Conservation (phyloP, 108 stramenopile genomes). For the Cyclostephanos tholiformis region DNA sequence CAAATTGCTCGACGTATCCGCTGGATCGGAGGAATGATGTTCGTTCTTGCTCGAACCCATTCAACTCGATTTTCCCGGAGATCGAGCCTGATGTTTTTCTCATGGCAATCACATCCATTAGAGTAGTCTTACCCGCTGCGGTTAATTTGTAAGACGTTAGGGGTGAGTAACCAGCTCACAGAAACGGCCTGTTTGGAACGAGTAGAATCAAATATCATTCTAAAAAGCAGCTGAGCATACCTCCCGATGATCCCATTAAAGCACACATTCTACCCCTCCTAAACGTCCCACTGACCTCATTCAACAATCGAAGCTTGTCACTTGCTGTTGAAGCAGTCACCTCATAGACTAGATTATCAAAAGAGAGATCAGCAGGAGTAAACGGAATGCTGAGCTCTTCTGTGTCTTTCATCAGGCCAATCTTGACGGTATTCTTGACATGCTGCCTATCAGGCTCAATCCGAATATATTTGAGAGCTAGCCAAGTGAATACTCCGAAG, state of each 20-base stretch:
- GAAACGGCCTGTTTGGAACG: constrained; percentile 9
- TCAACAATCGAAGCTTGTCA: constrained; percentile 59
- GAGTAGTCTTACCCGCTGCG: constrained; percentile 54
- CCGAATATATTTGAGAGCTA: constrained; percentile 38
- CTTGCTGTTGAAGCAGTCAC: constrained; percentile 66
- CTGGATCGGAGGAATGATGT: constrained; percentile 64
- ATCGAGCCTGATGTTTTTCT: constrained; percentile 63
- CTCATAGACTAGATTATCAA: constrained; percentile 71
- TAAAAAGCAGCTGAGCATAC: constrained; percentile 27
- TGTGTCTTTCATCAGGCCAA: constrained; percentile 21
- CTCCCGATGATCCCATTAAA: constrained; percentile 68
- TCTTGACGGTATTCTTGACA: constrained; percentile 29
- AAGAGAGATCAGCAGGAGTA: constrained; percentile 67
- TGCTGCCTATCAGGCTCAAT: constrained; percentile 45
- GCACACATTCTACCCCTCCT: constrained; percentile 68
- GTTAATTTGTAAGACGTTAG: not conserved
- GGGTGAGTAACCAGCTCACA: constrained; percentile 45
- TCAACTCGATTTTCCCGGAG: constrained; percentile 66
- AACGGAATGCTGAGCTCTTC: constrained; percentile 59
- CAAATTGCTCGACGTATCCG: constrained; percentile 93
- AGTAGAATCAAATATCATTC: constrained; percentile 1
- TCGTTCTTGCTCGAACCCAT: constrained; percentile 67
- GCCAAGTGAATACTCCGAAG: constrained; percentile 29
- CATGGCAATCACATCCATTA: constrained; percentile 76
- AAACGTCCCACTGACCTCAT: constrained; percentile 67